A percentile compares a stretch with the other conserved stretches of the same genome.
Evolutionary conservation across 768 basidiomycete species (phyloP).

Genomic region (Amanita pseudoporphyria): DNA sequence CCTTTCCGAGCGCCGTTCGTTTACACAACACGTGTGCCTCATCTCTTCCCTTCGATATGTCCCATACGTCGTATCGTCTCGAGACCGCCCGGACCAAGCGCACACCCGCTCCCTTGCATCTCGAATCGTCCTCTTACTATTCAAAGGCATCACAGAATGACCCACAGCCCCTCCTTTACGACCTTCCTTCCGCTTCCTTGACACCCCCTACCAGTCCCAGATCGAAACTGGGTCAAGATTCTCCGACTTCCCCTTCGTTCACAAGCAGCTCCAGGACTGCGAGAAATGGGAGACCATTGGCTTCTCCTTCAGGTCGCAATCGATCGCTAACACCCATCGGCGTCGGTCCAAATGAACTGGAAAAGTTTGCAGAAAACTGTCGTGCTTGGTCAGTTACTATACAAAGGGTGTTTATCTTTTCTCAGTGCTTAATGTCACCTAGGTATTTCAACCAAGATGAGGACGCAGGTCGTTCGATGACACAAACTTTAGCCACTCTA

Average conservation of each 20-base stretch:
- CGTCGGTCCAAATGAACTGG: conserved; percentile 57
- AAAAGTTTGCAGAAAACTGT: conserved; percentile 70
- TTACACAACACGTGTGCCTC: too few species aligned
- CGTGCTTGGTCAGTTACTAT: conserved; percentile 53
- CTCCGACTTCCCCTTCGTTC: conserved; percentile 53
- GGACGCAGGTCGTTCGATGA: conserved; percentile 69
- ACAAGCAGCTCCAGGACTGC: conserved; percentile 38
- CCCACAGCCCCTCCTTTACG: conserved; percentile 63
- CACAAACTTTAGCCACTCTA: conserved; percentile 69
- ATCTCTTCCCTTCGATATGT: conserved; percentile 27
- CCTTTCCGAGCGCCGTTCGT: background rate
- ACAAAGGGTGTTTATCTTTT: conserved; percentile 3
- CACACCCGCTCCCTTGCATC: conserved; percentile 51
- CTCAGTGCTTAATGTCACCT: conserved; percentile 3
- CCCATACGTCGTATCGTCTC: conserved; percentile 45
- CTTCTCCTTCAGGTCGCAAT: conserved; percentile 49
- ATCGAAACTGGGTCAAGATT: conserved; percentile 30
- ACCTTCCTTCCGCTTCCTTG: conserved; percentile 55
- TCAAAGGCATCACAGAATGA: conserved; percentile 33
- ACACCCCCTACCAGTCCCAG: conserved; percentile 51
- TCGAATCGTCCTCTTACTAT: conserved; percentile 36
- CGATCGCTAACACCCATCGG: conserved; percentile 66
- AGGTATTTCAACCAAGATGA: conserved; percentile 86
- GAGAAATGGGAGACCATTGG: conserved; percentile 42
- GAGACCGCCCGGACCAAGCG: conserved; percentile 55